A percentile compares a stretch with the other conserved stretches of the same genome.
phyloP scores from a whole-genome alignment of 2,329 filamentous ascomycete genomes.

The Capronia coronata region DNA sequence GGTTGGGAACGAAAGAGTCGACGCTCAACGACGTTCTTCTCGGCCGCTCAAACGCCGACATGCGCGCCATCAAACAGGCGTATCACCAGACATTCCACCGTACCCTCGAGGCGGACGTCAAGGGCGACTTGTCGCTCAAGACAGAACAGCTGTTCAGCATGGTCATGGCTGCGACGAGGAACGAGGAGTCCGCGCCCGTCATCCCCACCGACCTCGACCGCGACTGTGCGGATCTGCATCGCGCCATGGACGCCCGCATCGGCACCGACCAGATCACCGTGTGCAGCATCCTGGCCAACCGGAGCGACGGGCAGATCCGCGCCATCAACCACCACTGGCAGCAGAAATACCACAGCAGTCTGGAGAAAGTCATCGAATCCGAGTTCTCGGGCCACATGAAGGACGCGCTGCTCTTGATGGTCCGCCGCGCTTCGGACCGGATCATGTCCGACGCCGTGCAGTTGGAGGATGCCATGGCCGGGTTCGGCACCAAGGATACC shows the following conservation, averaged over 20 bases:
- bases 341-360: constrained; percentile 60
- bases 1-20: constrained; percentile 77
- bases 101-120: constrained; percentile 65
- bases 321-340: constrained; percentile 73
- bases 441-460: constrained; percentile 75
- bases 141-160: constrained; percentile 81
- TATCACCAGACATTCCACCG: constrained; percentile 64
- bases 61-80: constrained; percentile 73
- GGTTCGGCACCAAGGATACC: constrained; percentile 77
- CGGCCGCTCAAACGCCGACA: constrained; percentile 75
- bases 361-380: constrained; percentile 69
- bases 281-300: constrained; percentile 67
- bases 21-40: constrained; percentile 83
- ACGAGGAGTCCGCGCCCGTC: constrained; percentile 71
- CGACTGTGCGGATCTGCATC: constrained; percentile 70
- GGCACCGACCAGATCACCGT: constrained; percentile 71
- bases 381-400: constrained; percentile 93
- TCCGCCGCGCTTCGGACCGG: constrained; percentile 70
- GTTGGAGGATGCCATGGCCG: constrained; percentile 82
- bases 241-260: constrained; percentile 60
- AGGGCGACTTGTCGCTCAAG: constrained; percentile 74
- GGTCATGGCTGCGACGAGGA: constrained; percentile 65
- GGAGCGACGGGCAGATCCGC: constrained; percentile 75
- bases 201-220: constrained; percentile 65
- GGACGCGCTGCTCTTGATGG: constrained; percentile 70